phyloP scores from a whole-genome alignment of 441 rosid genomes.

The Hura crepitans region DNA sequence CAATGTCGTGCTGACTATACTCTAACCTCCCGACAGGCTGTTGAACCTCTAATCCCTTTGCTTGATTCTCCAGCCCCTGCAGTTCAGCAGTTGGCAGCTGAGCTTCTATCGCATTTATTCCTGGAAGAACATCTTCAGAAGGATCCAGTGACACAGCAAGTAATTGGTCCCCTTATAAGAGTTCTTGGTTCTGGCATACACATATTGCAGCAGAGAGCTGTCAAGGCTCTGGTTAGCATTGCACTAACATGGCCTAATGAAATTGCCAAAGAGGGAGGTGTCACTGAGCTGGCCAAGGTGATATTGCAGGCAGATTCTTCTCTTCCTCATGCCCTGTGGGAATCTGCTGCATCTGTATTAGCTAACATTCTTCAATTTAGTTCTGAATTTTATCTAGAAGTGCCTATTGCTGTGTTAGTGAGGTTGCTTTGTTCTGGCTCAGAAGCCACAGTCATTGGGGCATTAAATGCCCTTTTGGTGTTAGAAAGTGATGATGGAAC shows the following conservation, averaged over 20 bases:
- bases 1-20: constrained; percentile 87
- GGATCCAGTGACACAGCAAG: constrained; percentile 78
- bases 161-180: constrained; percentile 81
- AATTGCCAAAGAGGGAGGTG: constrained; percentile 98
- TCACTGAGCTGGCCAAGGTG: constrained; percentile 84
- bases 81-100: constrained; percentile 97
- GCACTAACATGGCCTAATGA: constrained; percentile 92
- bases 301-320: constrained; percentile 94
- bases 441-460: constrained; percentile 81
- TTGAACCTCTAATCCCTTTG: constrained; percentile 92
- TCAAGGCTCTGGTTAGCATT: constrained; percentile 95
- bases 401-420: constrained; percentile 94
- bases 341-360: constrained; percentile 91
- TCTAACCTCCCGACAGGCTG: constrained; percentile 79
- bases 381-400: constrained; percentile 95
- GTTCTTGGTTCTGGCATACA: constrained; percentile 90
- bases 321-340: constrained; percentile 91
- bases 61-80: constrained; percentile 93
- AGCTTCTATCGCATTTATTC: constrained; percentile 92
- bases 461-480: constrained; percentile 94
- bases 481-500: constrained; percentile 97
- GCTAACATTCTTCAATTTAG: constrained; percentile 91
- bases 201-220: constrained; percentile 96
- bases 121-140: constrained; percentile 87
- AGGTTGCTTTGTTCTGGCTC: constrained; percentile 84